These are phyloP conservation scores for Boletus semigastroideus DNA, from an alignment of 1,284 basidiomycete genomes.

Conservation along the genomic window DNA sequence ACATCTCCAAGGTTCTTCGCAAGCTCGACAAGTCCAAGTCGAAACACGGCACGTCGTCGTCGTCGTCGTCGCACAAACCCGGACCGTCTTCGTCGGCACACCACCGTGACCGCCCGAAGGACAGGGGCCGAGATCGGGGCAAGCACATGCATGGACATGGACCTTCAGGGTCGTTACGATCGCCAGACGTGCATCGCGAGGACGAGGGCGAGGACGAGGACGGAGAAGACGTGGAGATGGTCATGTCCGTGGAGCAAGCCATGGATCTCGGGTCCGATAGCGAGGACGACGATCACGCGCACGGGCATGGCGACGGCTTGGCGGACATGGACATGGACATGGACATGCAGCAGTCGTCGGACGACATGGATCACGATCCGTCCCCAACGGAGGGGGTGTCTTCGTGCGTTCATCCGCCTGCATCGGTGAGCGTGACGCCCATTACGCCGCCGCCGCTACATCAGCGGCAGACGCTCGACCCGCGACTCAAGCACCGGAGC, in stretches of 20 bases:
- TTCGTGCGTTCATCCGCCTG: constrained; percentile 21
- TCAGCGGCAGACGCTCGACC: constrained; percentile 26
- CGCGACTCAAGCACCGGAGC: constrained; percentile 30
- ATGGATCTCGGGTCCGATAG: constrained; percentile 49
- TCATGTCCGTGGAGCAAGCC: constrained; percentile 51
- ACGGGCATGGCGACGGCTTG: constrained; percentile 20
- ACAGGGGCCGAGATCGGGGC: background rate
- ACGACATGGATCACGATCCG: constrained; percentile 29
- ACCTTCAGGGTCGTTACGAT: constrained; percentile 18
- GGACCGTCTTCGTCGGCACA: constrained; percentile 20
- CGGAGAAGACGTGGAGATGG: constrained; percentile 34
- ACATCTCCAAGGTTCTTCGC: constrained; percentile 66
- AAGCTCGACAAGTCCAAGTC: constrained; percentile 56
- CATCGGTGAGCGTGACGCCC: constrained; percentile 34
- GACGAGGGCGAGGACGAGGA: constrained; percentile 17
- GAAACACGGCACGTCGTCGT: constrained; percentile 13
- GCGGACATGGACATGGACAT: constrained; percentile 29
- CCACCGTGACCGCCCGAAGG: constrained; percentile 6
- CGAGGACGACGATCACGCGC: constrained; percentile 35
- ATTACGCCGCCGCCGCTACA: constrained; percentile 32
- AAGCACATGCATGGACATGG: constrained; percentile 20
- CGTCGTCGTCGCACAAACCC: too few relatives aligned
- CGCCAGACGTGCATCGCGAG: constrained; percentile 26
- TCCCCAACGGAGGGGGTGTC: constrained; percentile 36
- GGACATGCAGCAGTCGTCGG: constrained; percentile 26